Conservation (phyloP, 1,284 basidiomycete genomes). For the Heterobasidion parviporum region DNA sequence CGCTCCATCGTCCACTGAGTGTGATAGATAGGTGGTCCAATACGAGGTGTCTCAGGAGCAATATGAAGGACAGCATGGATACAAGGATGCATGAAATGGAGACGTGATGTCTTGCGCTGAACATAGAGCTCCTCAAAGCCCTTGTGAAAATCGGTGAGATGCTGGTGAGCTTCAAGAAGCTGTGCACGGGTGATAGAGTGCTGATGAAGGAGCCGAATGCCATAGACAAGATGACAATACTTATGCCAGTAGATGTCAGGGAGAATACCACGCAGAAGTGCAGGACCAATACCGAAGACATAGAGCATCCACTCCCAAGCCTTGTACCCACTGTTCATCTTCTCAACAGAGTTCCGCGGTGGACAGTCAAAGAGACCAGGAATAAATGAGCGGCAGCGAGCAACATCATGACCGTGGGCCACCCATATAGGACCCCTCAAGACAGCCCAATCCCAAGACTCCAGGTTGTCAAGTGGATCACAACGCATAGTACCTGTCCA, state of each 20-base stretch:
- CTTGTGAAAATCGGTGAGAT: slow-evolving; percentile 3
- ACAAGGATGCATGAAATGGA: background rate
- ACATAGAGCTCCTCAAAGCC: background rate
- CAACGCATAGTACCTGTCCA: slow-evolving; percentile 22
- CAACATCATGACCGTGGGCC: slow-evolving; percentile 21
- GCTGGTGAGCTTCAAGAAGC: slow-evolving; percentile 4
- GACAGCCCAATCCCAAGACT: slow-evolving; percentile 25
- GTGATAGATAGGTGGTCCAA: background rate
- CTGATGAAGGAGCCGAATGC: slow-evolving; percentile 10
- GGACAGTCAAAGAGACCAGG: slow-evolving; percentile 24
- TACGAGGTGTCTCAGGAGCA: background rate
- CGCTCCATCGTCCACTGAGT: slow-evolving; percentile 9
- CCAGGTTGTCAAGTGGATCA: slow-evolving; percentile 10
- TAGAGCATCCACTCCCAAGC: slow-evolving; percentile 8
- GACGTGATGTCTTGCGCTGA: background rate
- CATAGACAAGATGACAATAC: slow-evolving; percentile 14
- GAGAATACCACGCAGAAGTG: slow-evolving; percentile 7
- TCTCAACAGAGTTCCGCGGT: slow-evolving; percentile 18
- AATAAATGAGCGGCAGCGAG: slow-evolving; percentile 17
- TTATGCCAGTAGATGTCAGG: slow-evolving; percentile 10
- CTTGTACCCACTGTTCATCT: slow-evolving; percentile 11
- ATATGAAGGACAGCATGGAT: background rate
- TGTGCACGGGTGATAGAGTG: slow-evolving; percentile 4
- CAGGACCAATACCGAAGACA: slow-evolving; percentile 8
- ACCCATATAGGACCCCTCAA: slow-evolving; percentile 18